Base-by-base conservation (phyloP, 2,329 filamentous ascomycete species). In the Aureobasidium sp. region DNA sequence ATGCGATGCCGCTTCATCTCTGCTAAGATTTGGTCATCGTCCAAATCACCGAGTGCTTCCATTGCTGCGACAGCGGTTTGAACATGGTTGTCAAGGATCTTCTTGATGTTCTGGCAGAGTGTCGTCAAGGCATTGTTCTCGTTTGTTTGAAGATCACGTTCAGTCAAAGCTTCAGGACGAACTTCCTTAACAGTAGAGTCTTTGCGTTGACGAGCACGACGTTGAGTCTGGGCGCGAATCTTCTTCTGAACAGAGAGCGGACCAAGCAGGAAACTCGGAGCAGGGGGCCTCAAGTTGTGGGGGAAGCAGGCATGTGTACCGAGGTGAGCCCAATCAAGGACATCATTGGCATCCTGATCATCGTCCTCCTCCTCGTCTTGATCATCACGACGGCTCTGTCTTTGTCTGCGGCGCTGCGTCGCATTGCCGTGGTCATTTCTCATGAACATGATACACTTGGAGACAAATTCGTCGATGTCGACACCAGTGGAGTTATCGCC, bases 381-480 rank as follows among this genome's bases (percentile, higher is more conserved):
- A 20, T 48, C 47, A n/a, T 66, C 64, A 8, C 64, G 59, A 4
- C 63, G 56, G 13, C 43, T 64, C 29, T 46, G 62, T 3, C 48
- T 44, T 34, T 60, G 57, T 9, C 53, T 64, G 17, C 66, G 64
- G n/a, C 65, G 65, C 63, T 66, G 67, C 1, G 65, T 67, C 24
- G 66, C 9, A 34, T 51, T 24, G 12, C 9, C 46, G 5, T 32
- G 34, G 39, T 83, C 81, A 26, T 73, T 70, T 20, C 84, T 85
- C 91, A 97, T 97, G 72, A 89, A 97, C 3, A 83, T 84, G 64
- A 95, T 91, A 73, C 89, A 93, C 74, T 95, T 96, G 0, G 89
- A 89, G 15, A 97, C 85, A 70, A 97, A 95, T 69, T 96, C 90
- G 65, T 97, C 92, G 0, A 95, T 81, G 70, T 97, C 92, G 26